These are phyloP conservation scores for Podila minutissima DNA, from an alignment of 192 early-diverging fungal species.

Conservation along the genomic window DNA sequence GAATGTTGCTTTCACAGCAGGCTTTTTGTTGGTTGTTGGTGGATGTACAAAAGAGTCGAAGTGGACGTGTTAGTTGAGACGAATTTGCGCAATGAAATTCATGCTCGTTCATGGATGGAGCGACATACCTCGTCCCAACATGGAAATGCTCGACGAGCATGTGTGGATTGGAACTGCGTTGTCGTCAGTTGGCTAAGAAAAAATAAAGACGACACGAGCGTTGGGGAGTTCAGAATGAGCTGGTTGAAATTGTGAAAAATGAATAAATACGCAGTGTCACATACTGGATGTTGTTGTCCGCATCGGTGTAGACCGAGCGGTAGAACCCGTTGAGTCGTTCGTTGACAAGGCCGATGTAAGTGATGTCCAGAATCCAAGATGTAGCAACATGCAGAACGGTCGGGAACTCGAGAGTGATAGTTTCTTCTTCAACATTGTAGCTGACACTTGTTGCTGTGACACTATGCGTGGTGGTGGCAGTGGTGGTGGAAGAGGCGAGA, in stretches of 20 bases:
- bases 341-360: constrained; percentile 67
- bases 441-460: constrained; percentile 49
- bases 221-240: neutral
- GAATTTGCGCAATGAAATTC: constrained; percentile 24
- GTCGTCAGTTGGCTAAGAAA: constrained; percentile 79
- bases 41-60: neutral
- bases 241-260: neutral
- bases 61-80: neutral
- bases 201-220: neutral
- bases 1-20: constrained; percentile 67
- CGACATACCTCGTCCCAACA: constrained; percentile 88
- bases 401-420: constrained; percentile 59
- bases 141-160: constrained; percentile 91
- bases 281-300: constrained; percentile 63
- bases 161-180: constrained; percentile 96
- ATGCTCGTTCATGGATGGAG: neutral
- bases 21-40: constrained; percentile 31
- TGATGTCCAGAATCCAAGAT: constrained; percentile 60
- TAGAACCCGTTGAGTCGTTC: constrained; percentile 91
- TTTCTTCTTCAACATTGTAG: constrained; percentile 50
- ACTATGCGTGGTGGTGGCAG: neutral
- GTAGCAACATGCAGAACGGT: constrained; percentile 56
- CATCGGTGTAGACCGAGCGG: constrained; percentile 76
- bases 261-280: neutral
- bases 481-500: neutral